phyloP scores from a whole-genome alignment of 2,329 filamentous ascomycete species.

The Huntiella abstrusa region DNA sequence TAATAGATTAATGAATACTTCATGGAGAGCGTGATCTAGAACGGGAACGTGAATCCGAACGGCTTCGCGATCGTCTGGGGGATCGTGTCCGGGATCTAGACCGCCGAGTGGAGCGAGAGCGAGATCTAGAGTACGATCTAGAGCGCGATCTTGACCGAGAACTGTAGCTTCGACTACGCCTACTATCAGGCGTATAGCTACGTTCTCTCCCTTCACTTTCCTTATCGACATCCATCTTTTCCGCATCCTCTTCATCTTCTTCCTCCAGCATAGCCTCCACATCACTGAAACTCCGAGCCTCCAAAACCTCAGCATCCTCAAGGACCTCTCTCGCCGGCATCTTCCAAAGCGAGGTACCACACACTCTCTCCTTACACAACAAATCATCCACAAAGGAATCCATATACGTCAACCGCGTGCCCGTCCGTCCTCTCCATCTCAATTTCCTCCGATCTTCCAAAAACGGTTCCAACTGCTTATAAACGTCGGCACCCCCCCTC shows the following conservation, averaged over 20 bases:
- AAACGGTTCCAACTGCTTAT: constrained; percentile 60
- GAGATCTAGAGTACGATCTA: constrained; percentile 6
- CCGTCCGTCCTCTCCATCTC: constrained; percentile 53
- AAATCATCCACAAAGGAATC: constrained; percentile 92
- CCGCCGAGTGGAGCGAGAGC: no score
- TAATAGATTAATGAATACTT: not conserved
- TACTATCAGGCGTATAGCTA: not conserved
- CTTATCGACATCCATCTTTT: constrained; percentile 15
- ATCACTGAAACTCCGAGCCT: constrained; percentile 65
- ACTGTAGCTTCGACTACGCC: constrained; percentile 1
- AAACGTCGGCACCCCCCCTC: constrained; percentile 64
- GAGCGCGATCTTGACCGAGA: constrained; percentile 12
- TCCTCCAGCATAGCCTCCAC: constrained; percentile 52
- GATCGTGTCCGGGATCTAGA: no score
- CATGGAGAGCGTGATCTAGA: not conserved
- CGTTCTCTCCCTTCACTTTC: constrained; percentile 5
- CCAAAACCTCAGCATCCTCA: constrained; percentile 76
- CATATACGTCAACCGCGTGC: constrained; percentile 59
- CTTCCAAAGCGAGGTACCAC: constrained; percentile 83
- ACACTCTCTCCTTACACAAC: constrained; percentile 72
- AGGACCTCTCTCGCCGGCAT: constrained; percentile 63
- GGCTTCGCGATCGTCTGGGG: constrained; percentile 12
- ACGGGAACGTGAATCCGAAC: not conserved
- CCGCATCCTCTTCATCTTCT: constrained; percentile 28
- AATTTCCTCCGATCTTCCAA: constrained; percentile 71